Conservation (phyloP, 2,329 filamentous ascomycete genomes). For the Trichophyton simii region DNA sequence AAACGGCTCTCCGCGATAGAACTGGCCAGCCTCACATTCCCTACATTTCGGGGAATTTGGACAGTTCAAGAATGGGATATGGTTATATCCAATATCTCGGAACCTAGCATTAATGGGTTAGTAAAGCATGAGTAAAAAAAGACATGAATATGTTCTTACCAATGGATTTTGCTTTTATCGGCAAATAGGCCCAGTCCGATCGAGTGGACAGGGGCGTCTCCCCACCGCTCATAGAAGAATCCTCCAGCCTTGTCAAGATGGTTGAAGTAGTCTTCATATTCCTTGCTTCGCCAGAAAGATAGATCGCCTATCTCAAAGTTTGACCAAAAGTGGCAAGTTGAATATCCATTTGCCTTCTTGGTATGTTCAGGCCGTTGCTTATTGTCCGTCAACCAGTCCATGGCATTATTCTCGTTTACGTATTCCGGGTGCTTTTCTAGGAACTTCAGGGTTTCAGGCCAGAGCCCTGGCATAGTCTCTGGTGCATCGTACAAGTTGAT, state of each 20-base stretch:
- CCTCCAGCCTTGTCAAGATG: conserved; percentile 87
- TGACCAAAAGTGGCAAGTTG: conserved; percentile 97
- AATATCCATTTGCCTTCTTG: conserved; percentile 75
- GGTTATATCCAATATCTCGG: conserved; percentile 96
- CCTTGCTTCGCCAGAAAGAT: conserved; percentile 78
- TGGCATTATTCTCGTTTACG: conserved; percentile 69
- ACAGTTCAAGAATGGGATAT: conserved; percentile 98
- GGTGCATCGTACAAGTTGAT: conserved; percentile 94
- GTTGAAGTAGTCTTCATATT: conserved; percentile 92
- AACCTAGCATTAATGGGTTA: conserved; percentile 51
- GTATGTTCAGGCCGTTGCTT: conserved; percentile 66
- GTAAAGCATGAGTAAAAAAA: not conserved
- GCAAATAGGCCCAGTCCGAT: conserved; percentile 88
- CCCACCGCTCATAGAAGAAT: conserved; percentile 98
- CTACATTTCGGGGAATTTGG: conserved; percentile 90
- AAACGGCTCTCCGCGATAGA: conserved; percentile 79
- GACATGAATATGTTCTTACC: conserved; percentile 43
- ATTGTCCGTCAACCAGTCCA: conserved; percentile 75
- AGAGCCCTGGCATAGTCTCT: conserved; percentile 70
- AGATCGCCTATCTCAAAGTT: conserved; percentile 97
- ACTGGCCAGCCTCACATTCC: conserved; percentile 71
- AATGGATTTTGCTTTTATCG: conserved; percentile 81
- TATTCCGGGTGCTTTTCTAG: conserved; percentile 72
- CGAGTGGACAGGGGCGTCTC: conserved; percentile 91
- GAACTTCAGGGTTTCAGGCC: conserved; percentile 94